A percentile compares a stretch with the other conserved stretches of the same genome.
These are phyloP conservation scores for Chamaecyparis obtusa DNA, from an alignment of 75 land plant genomes.

Conservation along the genomic window DNA sequence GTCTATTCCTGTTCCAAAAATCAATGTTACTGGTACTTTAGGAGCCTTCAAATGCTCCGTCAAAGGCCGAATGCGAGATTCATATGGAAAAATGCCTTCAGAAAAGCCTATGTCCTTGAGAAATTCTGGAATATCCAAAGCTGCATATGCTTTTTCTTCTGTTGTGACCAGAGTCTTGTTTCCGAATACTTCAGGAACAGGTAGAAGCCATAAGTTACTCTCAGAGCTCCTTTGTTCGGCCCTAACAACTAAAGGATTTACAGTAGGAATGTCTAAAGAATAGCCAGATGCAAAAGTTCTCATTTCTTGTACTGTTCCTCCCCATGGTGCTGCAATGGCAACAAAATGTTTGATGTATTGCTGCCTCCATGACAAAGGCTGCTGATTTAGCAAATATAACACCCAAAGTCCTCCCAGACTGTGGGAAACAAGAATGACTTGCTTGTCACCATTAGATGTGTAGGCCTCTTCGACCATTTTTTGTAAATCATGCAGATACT, in stretches of 20 bases:
- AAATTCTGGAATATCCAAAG: conserved; percentile 55
- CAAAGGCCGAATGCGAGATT: conserved; percentile 59
- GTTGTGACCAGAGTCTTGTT: conserved; percentile 47
- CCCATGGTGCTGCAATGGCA: conserved; percentile 87
- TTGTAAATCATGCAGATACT: conserved; percentile 61
- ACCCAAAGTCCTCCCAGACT: conserved; percentile 88
- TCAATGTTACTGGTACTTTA: conserved; percentile 59
- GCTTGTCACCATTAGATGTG: conserved; percentile 55
- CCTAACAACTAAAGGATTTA: conserved; percentile 69
- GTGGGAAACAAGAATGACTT: conserved; percentile 80
- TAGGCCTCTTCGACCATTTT: conserved; percentile 62
- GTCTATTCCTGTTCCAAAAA: conserved; percentile 57
- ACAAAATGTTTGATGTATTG: conserved; percentile 72
- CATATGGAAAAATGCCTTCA: conserved; percentile 66
- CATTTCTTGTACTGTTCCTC: conserved; percentile 80
- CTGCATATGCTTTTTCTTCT: conserved; percentile 42
- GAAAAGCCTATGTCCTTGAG: conserved; percentile 73
- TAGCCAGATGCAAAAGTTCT: conserved; percentile 86
- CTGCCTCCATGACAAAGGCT: conserved; percentile 56
- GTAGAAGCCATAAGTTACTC: conserved; percentile 92
- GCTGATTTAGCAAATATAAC: conserved; percentile 69
- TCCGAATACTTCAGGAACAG: conserved; percentile 50
- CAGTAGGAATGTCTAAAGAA: conserved; percentile 71
- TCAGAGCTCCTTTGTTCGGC: conserved; percentile 82
- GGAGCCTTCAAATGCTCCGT: conserved; percentile 36